phyloP scores from a whole-genome alignment of 768 basidiomycete genomes.

The Panaeolus cyanescens region DNA sequence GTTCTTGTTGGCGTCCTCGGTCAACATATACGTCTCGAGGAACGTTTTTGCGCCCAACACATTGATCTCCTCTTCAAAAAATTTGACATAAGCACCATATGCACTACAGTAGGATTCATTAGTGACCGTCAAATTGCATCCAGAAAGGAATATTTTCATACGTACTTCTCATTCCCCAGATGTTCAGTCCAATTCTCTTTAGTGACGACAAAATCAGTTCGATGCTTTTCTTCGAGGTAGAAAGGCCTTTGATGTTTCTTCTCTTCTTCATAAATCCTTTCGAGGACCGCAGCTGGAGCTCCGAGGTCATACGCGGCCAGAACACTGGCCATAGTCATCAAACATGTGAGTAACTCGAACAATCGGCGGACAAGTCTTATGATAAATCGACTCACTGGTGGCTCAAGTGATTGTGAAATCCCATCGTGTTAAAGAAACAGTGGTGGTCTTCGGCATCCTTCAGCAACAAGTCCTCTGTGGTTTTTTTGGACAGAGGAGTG shows the following conservation, averaged over 20 bases:
- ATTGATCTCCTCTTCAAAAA: slow-evolving; percentile 41
- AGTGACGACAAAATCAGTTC: slow-evolving; percentile 34
- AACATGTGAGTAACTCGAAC: background rate
- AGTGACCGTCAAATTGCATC: no score
- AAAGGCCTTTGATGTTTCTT: slow-evolving; percentile 39
- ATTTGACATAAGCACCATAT: slow-evolving; percentile 37
- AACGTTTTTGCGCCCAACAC: slow-evolving; percentile 36
- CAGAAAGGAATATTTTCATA: background rate
- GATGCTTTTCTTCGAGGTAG: slow-evolving; percentile 33
- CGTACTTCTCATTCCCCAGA: slow-evolving; percentile 49
- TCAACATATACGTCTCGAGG: slow-evolving; percentile 53
- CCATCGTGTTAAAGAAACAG: slow-evolving; percentile 42
- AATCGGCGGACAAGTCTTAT: background rate
- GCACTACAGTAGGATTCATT: slow-evolving; percentile 29
- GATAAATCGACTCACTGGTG: slow-evolving; percentile 55
- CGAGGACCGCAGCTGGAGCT: slow-evolving; percentile 46
- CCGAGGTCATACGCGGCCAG: slow-evolving; percentile 60
- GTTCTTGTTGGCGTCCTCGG: slow-evolving; percentile 30
- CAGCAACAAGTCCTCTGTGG: slow-evolving; percentile 45
- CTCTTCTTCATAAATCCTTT: slow-evolving; percentile 50
- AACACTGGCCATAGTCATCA: slow-evolving; percentile 42
- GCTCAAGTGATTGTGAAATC: slow-evolving; percentile 58
- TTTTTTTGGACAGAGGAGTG: slow-evolving; percentile 40
- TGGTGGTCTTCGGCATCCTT: slow-evolving; percentile 51
- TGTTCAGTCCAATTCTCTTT: slow-evolving; percentile 24